Evolutionary conservation across 2,329 filamentous ascomycete species (phyloP).

Genomic region (Pyricularia grisea): DNA sequence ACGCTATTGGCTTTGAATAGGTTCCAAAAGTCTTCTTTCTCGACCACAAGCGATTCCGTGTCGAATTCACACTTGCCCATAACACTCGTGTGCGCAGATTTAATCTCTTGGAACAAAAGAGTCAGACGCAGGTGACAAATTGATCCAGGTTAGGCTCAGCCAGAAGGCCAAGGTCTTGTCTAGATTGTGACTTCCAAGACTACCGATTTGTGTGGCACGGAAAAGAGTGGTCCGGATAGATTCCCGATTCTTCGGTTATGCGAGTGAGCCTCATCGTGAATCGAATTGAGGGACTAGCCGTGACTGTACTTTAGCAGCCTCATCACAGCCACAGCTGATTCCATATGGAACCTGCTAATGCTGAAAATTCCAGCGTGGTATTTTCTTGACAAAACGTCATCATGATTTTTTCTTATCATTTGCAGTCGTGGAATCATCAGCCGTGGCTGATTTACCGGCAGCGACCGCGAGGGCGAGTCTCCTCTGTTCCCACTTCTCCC

Average conservation of each 20-base stretch:
- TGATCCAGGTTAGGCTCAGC: not conserved
- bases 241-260: not conserved
- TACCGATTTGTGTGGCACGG: not conserved
- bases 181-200: not conserved
- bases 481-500: slow-evolving; percentile 76
- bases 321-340: not conserved
- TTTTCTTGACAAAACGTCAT: not conserved
- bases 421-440: not conserved
- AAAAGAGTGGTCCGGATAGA: not conserved
- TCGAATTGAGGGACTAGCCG: not conserved
- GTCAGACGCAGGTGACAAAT: not conserved
- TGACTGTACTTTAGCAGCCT: not conserved
- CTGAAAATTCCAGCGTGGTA: not conserved
- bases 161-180: not conserved
- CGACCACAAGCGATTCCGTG: not conserved
- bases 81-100: not conserved
- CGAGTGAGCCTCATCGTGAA: not conserved
- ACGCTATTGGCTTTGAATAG: not conserved
- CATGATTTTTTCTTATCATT: not conserved
- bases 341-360: not conserved
- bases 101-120: not conserved
- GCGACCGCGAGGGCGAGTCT: slow-evolving; percentile 16
- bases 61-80: not conserved
- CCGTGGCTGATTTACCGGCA: not conserved
- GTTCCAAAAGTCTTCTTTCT: not conserved